phyloP scores from a whole-genome alignment of 129 eudicot genomes.

The Oenanthe sinensis region DNA sequence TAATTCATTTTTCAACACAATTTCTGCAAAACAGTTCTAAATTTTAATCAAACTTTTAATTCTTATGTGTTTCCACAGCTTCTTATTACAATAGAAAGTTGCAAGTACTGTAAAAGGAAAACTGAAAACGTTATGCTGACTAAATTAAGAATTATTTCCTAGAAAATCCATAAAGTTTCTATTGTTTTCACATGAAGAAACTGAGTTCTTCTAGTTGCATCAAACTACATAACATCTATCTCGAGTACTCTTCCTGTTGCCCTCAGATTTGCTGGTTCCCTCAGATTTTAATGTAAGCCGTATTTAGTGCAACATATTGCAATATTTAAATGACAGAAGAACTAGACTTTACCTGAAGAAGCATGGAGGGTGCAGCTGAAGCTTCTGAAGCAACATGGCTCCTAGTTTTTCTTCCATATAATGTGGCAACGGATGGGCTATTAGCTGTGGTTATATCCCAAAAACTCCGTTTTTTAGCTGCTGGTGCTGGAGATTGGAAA shows the following conservation, averaged over 20 bases:
- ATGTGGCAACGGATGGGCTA: slow-evolving; percentile 59
- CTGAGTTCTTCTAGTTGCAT: not conserved
- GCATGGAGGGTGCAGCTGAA: slow-evolving; percentile 63
- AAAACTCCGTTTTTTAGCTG: slow-evolving; percentile 63
- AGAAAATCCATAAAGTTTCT: not conserved
- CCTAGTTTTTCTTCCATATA: slow-evolving; percentile 69
- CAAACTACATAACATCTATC: not conserved
- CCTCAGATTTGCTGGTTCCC: not conserved
- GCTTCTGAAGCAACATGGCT: slow-evolving; percentile 51
- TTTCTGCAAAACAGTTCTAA: not conserved
- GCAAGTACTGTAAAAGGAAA: not conserved
- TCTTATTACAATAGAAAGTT: not conserved
- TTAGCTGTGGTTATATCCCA: slow-evolving; percentile 87
- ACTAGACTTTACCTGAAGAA: slow-evolving; percentile 56
- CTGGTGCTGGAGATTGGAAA: slow-evolving; percentile 58
- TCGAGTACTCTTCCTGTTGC: not conserved
- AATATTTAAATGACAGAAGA: not conserved
- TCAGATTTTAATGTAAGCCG: not conserved
- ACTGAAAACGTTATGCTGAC: not conserved
- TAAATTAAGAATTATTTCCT: not conserved
- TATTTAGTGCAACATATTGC: not conserved
- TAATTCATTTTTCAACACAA: not conserved
- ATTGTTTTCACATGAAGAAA: not conserved
- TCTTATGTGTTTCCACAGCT: not conserved
- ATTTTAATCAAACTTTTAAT: not conserved